Evolutionary conservation across 352 stramenopile genomes (phyloP).

Genomic region (Phytophthora quininea): DNA sequence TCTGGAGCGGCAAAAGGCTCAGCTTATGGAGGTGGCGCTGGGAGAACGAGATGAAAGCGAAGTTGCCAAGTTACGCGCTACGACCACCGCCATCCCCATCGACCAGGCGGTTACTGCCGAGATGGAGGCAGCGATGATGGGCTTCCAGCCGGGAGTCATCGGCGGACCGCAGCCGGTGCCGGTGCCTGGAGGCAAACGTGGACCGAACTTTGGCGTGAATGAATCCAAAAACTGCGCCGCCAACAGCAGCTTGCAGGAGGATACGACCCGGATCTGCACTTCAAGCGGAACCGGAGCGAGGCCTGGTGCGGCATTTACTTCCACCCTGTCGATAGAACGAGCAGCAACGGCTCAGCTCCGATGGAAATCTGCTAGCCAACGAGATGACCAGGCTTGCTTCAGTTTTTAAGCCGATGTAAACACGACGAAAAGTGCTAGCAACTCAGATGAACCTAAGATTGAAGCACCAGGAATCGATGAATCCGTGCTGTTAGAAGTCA

Average conservation of each 20-base stretch:
- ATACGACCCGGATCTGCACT: slow-evolving; percentile 79
- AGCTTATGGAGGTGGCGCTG: slow-evolving; percentile 87
- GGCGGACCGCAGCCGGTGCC: slow-evolving; percentile 77
- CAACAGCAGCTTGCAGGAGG: slow-evolving; percentile 83
- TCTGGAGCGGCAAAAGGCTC: slow-evolving; percentile 77
- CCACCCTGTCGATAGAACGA: slow-evolving; percentile 44
- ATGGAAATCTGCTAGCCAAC: slow-evolving; percentile 61
- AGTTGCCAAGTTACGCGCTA: slow-evolving; percentile 71
- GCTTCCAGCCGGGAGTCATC: slow-evolving; percentile 78
- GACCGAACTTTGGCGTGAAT: slow-evolving; percentile 78
- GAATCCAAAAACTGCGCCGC: slow-evolving; percentile 78
- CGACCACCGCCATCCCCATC: slow-evolving; percentile 84
- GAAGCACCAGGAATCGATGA: no score
- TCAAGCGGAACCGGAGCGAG: slow-evolving; percentile 81
- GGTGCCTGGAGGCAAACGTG: slow-evolving; percentile 80
- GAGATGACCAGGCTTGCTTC: no score
- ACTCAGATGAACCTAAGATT: no score
- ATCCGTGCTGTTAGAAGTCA: no score
- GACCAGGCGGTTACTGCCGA: slow-evolving; percentile 87
- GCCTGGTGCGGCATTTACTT: slow-evolving; percentile 85
- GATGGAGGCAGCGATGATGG: slow-evolving; percentile 91
- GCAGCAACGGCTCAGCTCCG: slow-evolving; percentile 26
- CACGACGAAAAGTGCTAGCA: no score
- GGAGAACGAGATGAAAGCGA: slow-evolving; percentile 84
- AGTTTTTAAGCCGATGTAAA: no score